These are phyloP conservation scores for Somion occarium DNA, from an alignment of 1,284 basidiomycete genomes.

Conservation along the genomic window DNA sequence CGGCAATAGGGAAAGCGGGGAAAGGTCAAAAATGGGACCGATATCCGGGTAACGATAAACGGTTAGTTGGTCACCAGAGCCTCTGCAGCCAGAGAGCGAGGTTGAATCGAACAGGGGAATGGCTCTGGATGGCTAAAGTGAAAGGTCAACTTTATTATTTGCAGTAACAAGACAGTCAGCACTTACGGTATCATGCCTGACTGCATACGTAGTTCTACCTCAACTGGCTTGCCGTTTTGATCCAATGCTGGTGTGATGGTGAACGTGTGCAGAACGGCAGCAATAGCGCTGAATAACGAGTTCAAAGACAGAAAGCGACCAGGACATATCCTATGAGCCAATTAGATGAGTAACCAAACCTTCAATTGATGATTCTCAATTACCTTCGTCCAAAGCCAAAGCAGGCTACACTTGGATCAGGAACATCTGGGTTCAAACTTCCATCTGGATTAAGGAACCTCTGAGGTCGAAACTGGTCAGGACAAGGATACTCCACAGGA, in stretches of 20 bases:
- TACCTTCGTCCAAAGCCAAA: conserved; percentile 4
- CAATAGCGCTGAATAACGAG: conserved; percentile 10
- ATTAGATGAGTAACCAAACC: neutral
- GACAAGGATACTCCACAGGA: conserved; percentile 1
- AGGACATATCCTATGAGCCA: conserved; percentile 10
- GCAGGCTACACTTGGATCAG: neutral
- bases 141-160: neutral
- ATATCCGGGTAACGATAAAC: too few relatives aligned
- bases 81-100: conserved; percentile 1
- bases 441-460: conserved; percentile 9
- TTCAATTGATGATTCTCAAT: neutral
- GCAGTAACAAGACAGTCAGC: neutral
- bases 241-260: conserved; percentile 6
- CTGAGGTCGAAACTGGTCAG: conserved; percentile 1
- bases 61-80: neutral
- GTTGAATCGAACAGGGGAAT: conserved; percentile 5
- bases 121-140: conserved; percentile 2
- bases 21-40: too few relatives aligned
- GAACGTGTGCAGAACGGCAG: conserved; percentile 10
- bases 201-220: neutral
- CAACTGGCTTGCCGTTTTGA: neutral
- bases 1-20: too few relatives aligned
- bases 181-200: neutral
- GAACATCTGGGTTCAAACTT: neutral
- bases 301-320: conserved; percentile 10